Conservation (phyloP, 306 rosid genomes). For the Rosa multiflora region DNA sequence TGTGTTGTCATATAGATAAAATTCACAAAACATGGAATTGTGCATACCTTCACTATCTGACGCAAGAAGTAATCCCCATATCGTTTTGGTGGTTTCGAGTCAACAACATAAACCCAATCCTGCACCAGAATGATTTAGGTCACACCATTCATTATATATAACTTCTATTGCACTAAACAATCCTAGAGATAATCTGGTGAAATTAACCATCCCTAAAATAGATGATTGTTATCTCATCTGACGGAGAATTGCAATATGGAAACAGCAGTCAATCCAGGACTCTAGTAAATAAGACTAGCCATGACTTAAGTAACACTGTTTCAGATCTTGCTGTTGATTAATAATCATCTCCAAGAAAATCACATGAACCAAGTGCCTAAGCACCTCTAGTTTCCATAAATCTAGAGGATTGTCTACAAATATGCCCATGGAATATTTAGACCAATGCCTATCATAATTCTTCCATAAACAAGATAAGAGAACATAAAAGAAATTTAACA, state of each 20-base stretch:
- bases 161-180: background rate
- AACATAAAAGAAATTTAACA: conserved; percentile 24
- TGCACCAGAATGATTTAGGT: conserved; percentile 39
- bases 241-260: background rate
- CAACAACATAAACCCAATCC: conserved; percentile 66
- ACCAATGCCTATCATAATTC: background rate
- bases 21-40: background rate
- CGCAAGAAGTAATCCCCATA: conserved; percentile 92
- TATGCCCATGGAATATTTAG: background rate
- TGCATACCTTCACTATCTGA: conserved; percentile 78
- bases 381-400: background rate
- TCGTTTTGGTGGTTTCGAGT: conserved; percentile 69
- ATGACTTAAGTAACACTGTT: background rate
- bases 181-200: background rate
- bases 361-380: background rate
- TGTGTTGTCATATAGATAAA: background rate
- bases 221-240: background rate
- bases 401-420: background rate
- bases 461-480: conserved; percentile 8
- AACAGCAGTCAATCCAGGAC: background rate
- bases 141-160: background rate
- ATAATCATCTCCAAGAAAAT: background rate
- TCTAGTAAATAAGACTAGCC: background rate
- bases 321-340: background rate
- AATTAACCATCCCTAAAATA: background rate